Percentiles rank a stretch among this genome's conserved stretches.
These are phyloP conservation scores for Microbotryomycetes sp. DNA, from an alignment of 1,284 basidiomycete species.

Conservation along the genomic window DNA sequence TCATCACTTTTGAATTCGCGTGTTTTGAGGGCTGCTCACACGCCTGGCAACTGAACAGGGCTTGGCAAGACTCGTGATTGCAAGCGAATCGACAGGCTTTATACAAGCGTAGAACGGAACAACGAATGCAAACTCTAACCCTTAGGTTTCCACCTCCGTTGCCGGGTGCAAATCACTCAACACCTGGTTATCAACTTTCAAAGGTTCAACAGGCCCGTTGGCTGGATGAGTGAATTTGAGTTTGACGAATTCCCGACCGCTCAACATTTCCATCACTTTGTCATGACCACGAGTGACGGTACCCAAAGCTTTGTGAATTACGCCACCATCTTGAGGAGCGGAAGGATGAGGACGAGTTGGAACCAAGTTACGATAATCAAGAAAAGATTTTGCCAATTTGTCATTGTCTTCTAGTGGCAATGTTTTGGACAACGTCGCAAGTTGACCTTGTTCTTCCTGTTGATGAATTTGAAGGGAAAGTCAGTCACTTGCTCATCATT, in stretches of 20 bases:
- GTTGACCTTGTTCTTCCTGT: slow-evolving; percentile 20
- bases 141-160: no score
- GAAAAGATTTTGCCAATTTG: slow-evolving; percentile 30
- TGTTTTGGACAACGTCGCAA: slow-evolving; percentile 14
- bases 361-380: slow-evolving; percentile 24
- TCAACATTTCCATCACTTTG: slow-evolving; percentile 21
- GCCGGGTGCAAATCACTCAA: no score
- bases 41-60: no score
- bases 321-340: slow-evolving; percentile 36
- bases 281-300: slow-evolving; percentile 20
- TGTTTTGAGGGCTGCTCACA: no score
- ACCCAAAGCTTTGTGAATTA: slow-evolving; percentile 33
- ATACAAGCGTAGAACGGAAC: no score
- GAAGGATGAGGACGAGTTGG: slow-evolving; percentile 36
- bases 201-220: background rate
- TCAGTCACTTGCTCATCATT: no score
- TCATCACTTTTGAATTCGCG: no score
- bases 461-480: no score
- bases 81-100: no score
- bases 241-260: slow-evolving; percentile 4
- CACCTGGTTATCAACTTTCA: background rate
- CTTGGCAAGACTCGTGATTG: no score
- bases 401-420: slow-evolving; percentile 28
- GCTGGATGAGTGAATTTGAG: slow-evolving; percentile 7
- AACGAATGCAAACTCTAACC: no score